Evolutionary conservation across 1,139 yeast species (phyloP), one percentile per base, ranked within the genome.

Genomic region (Wickerhamomyces sp.): DNA sequence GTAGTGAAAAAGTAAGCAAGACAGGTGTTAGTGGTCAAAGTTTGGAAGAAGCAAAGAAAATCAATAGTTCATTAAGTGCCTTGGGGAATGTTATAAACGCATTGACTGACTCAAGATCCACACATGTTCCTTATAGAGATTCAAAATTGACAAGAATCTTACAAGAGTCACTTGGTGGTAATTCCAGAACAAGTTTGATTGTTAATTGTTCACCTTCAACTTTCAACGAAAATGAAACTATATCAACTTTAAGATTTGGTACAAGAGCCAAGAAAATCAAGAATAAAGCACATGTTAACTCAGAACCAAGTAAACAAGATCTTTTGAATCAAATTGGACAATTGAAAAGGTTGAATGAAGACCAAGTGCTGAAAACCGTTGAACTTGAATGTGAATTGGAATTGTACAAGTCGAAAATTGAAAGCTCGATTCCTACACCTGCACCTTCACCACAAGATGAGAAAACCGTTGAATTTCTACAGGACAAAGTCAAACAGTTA

Each of bases 141-240:
- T 85, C 95, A 0, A 84, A 84, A 49, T 67, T 88, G 37, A 87
- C 96, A 0, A 67, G 95, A 40, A 78, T 88, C 12, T 61, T 88
- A 28, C 94, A 86, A 55, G 94, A 86, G 49, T 78, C 94, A 0
- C 62, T 88, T 18, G 95, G 95, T 4, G 96, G 96, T 2, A 87
- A 88, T 55, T 78, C 93, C 2, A 66, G 91, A 38, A 88, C 96
- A 0, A 75, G 87, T 2, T 65, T 88, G 33, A 79, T 88, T 24
- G 70, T 88, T 31, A 85, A 81, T 47, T 83, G 95, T 45, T 83
- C 95, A 1, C 86, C 91, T 0, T 71, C 84, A 1, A 57, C 68
- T 1, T 52, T 57, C 24, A 79, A 87, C 51, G 81, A 72, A 38
- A 55, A 62, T 15, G 95, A 87, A 53, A 85, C 95, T 0, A 45